phyloP scores from a whole-genome alignment of 352 stramenopile genomes.

The Phytopythium boreale region DNA sequence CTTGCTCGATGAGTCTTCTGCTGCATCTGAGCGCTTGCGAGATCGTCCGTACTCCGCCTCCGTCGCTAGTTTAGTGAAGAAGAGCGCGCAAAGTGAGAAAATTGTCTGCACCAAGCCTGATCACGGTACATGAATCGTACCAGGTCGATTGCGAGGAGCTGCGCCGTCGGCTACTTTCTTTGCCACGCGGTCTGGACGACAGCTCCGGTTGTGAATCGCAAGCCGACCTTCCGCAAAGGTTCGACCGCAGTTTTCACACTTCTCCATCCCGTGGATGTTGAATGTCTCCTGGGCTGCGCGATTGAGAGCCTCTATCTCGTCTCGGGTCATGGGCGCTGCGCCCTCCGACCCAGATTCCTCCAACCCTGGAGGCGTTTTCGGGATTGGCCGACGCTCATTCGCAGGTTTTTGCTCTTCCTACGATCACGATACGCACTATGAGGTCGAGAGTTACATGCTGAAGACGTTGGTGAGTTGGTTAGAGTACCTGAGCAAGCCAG shows the following conservation, averaged over 20 bases:
- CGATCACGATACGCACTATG: not conserved
- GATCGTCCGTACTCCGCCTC: conserved; percentile 32
- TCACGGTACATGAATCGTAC: conserved; percentile 10
- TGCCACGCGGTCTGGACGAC: conserved; percentile 31
- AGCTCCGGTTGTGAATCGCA: conserved; percentile 68
- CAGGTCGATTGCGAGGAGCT: conserved; percentile 53
- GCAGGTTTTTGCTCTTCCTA: conserved; percentile 70
- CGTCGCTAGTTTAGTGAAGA: conserved; percentile 10
- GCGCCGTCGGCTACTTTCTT: conserved; percentile 52
- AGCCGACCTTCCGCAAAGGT: conserved; percentile 75
- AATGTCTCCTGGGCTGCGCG: conserved; percentile 59
- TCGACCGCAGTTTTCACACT: conserved; percentile 66
- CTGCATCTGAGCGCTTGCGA: conserved; percentile 10
- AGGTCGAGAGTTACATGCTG: not conserved
- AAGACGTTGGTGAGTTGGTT: not conserved
- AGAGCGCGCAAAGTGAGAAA: not conserved
- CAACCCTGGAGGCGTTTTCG: conserved; percentile 57
- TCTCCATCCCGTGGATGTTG: conserved; percentile 77
- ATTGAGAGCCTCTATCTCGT: conserved; percentile 72
- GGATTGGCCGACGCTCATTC: conserved; percentile 54
- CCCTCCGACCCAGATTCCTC: conserved; percentile 6
- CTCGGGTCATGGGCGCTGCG: conserved; percentile 26
- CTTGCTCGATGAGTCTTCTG: not conserved
- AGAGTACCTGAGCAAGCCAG: conserved; percentile 54
- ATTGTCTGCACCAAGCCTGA: not conserved